phyloP scores from a whole-genome alignment of 1,139 yeast species.

The Blastobotrys aristatus region DNA sequence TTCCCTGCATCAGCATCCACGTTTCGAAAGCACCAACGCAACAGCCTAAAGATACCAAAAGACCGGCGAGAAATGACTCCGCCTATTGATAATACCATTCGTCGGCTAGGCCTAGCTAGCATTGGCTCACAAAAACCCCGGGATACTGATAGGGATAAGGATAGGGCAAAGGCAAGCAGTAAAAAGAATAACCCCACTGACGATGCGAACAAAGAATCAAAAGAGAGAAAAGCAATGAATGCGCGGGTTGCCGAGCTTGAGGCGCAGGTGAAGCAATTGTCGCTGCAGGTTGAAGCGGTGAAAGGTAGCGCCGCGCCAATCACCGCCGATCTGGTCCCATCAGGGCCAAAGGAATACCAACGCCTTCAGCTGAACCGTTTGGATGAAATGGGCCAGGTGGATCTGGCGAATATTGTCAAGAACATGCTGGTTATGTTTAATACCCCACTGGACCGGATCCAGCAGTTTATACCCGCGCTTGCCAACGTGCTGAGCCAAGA shows the following conservation, averaged over 20 bases:
- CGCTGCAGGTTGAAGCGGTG: neutral
- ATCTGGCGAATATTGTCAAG: slow-evolving; percentile 14
- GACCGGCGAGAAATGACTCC: neutral
- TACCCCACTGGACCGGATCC: slow-evolving; percentile 12
- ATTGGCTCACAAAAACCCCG: neutral
- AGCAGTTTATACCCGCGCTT: slow-evolving; percentile 14
- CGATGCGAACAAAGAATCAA: neutral
- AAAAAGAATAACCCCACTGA: neutral
- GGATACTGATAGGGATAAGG: too few relatives aligned
- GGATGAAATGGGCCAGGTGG: slow-evolving; percentile 7
- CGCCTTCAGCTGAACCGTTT: slow-evolving; percentile 13
- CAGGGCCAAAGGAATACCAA: slow-evolving; percentile 13
- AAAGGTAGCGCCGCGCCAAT: slow-evolving; percentile 10
- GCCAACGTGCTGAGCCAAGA: slow-evolving; percentile 13
- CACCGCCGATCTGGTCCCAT: slow-evolving; percentile 8
- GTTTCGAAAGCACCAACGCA: slow-evolving; percentile 5
- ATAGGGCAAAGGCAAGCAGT: too few relatives aligned
- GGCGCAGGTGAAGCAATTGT: slow-evolving; percentile 8
- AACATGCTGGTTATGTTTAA: slow-evolving; percentile 13
- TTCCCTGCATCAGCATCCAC: slow-evolving; percentile 7
- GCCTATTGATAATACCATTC: neutral
- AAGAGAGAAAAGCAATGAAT: slow-evolving; percentile 1
- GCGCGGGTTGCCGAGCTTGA: slow-evolving; percentile 7
- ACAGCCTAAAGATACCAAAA: slow-evolving; percentile 9
- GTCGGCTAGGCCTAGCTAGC: neutral